These are phyloP conservation scores for Arabidopsis arenosa DNA, from an alignment of 345 rosid species.

Conservation along the genomic window DNA sequence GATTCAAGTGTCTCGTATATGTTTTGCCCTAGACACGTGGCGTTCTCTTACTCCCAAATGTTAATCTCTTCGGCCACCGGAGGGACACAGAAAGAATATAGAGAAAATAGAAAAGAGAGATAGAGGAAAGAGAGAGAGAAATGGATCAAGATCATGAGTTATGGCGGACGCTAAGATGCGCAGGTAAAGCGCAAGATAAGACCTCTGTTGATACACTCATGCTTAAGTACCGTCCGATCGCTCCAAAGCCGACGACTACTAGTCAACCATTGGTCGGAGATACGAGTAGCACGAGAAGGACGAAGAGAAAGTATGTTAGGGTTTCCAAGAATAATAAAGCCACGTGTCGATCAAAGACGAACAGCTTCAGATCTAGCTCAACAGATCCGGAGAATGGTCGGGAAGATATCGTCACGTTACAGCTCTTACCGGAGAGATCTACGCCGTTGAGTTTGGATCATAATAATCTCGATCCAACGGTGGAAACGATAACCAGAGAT, in stretches of 20 bases:
- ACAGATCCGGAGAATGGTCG: slow-evolving; percentile 36
- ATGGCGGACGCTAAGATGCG: slow-evolving; percentile 48
- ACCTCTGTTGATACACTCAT: slow-evolving; percentile 56
- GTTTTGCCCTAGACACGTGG: slow-evolving; percentile 61
- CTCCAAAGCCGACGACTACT: slow-evolving; percentile 49
- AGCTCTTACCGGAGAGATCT: slow-evolving; percentile 60
- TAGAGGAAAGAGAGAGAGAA: background rate
- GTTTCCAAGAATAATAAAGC: slow-evolving; percentile 55
- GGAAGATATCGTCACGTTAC: slow-evolving; percentile 57
- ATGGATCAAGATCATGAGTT: slow-evolving; percentile 40
- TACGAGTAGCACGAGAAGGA: slow-evolving; percentile 42
- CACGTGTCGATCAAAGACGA: slow-evolving; percentile 42
- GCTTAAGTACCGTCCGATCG: slow-evolving; percentile 85
- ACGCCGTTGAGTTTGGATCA: slow-evolving; percentile 44
- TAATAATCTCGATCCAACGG: slow-evolving; percentile 25
- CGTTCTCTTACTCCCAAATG: slow-evolving; percentile 36
- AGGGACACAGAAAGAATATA: slow-evolving; percentile 35
- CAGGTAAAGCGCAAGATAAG: slow-evolving; percentile 47
- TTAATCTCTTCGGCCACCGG: slow-evolving; percentile 40
- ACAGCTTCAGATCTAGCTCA: slow-evolving; percentile 40
- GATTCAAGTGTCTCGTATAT: slow-evolving; percentile 26
- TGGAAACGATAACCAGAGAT: slow-evolving; percentile 13
- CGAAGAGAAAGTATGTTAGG: slow-evolving; percentile 83
- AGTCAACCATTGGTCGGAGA: slow-evolving; percentile 37
- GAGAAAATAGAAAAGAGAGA: slow-evolving; percentile 23